Conservation (phyloP, 2,329 filamentous ascomycete genomes). For the Cladosporium oxysporum region DNA sequence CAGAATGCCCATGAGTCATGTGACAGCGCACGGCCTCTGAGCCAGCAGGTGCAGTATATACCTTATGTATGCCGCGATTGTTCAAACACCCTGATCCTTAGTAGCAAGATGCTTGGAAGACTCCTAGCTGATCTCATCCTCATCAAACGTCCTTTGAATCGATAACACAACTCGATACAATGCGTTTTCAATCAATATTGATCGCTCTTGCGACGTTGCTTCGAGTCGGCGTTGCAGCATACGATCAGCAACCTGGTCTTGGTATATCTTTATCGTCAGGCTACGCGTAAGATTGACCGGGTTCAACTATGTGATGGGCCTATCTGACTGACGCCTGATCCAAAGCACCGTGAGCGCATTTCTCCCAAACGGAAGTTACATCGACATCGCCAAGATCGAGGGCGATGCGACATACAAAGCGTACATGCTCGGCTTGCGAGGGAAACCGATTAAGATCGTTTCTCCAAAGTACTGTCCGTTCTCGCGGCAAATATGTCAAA, state of each 20-base stretch:
- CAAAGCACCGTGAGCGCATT: slow-evolving; percentile 1
- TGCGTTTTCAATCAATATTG: neutral
- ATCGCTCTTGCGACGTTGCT: neutral
- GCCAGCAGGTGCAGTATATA: no score
- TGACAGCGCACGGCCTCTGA: no score
- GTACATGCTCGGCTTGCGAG: slow-evolving; percentile 7
- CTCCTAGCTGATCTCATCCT: neutral
- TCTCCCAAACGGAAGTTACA: slow-evolving; percentile 14
- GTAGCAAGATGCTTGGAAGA: neutral
- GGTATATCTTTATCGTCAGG: neutral
- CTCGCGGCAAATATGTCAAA: neutral
- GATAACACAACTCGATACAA: neutral
- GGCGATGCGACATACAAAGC: slow-evolving; percentile 2
- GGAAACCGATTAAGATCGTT: neutral
- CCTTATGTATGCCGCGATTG: neutral
- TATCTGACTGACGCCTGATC: neutral
- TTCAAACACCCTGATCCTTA: neutral
- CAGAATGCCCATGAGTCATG: neutral
- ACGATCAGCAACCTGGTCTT: neutral
- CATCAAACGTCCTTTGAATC: neutral
- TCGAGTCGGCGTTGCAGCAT: neutral
- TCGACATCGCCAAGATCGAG: slow-evolving; percentile 16
- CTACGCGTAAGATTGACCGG: neutral
- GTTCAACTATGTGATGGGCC: no score
- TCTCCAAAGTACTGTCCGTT: neutral